Base-by-base conservation (phyloP, 352 stramenopile species). In the Phytophthora pistaciae region DNA sequence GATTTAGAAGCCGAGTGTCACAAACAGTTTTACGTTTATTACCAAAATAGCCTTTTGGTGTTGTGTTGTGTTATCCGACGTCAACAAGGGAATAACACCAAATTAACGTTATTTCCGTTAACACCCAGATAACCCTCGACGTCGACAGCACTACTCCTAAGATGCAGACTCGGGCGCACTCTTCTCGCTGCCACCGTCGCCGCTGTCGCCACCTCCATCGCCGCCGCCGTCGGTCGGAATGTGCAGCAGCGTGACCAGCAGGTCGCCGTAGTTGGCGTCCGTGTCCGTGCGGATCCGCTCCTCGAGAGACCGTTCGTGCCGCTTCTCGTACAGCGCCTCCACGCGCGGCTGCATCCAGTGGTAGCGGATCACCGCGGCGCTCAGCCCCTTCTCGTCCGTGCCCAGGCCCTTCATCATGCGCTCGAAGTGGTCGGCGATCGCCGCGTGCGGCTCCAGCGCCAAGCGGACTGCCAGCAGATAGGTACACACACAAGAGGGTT, bases 351-450 rank as follows among this genome's bases (percentile, higher is more conserved):
- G 68, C 62, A 80, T 77, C 61, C 74, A 71, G 61, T 87, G 78
- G 55, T 91, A 91, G 52, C 84, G 84, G 59, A 91, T 78, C 46
- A 86, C 60, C 6, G 82, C 82, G 7, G 76, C 75, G 50, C 78
- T 90, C 44, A 91, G 70, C 18, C 68, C 79, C 59, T 88, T 80
- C 64, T 91, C 80, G 65, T 92, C 83, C 44, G 79, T 92, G 54
- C 72, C 72, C 5, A 91, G 55, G 14, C 80, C 79, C 54, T 85
- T 87, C 80, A 92, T 88, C 36, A 82, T 84, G 60, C 70, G 75
- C 61, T 92, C 79, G 50, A 91, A 84, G 56, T 88, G 82, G 55
- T 85, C 67, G 14, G 78, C 79, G 42, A 91, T 67, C 27, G 73
- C 58, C 60, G 79, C 69, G 62, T 84, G 68, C 20, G 85, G 81